Base-by-base conservation (phyloP, 2,329 filamentous ascomycete genomes). In the Beauveria australis region DNA sequence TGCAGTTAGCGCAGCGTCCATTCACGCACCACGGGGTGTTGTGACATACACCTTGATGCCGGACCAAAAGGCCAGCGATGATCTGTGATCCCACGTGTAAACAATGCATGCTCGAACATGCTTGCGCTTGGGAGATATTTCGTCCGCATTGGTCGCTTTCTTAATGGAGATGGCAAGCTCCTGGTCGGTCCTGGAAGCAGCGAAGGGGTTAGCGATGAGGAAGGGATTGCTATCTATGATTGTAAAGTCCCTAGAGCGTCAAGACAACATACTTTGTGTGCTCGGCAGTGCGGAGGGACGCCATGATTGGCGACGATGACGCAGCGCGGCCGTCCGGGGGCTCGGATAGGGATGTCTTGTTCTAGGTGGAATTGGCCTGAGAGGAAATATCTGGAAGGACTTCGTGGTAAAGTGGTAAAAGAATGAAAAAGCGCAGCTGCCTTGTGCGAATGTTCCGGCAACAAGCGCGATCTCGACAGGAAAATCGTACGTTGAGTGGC, bases 31-130 rank as follows among this genome's bases (percentile, higher is more conserved):
- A 19, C 10, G 9, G 28, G 30, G 7, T 3, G 3, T 12, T 8
- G 49, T 57, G 79, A 82, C 88, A 67, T 83, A 95, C 89, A 97
- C 92, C 85, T 99, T 99, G 83, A 99, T 95, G 72, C 92, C 93
- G 61, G 91, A 86, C 94, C 94, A 99, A 75, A 99, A 99, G 71
- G 92, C 91, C 72, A 86, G 82, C 47, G 92, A 96, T 66, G 89
- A 96, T 78, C 96, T 95, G 79, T 99, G 92, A 76, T 99, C 94
- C 94, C 94, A 99, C 62, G 93, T 97, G 75, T 97, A 97, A 51
- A 99, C 93, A 70, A 99, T 99, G 72, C 91, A 96, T 74, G 89
- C 92, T 71, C 94, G 90, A 62, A 99, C 94, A 89, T 99, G 94
- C 78, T 99, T 99, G 69, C 85, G 82, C 73, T 88, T 88, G 43